Evolutionary conservation across 495 filamentous ascomycete genomes (phyloP), one percentile per base, ranked within the genome.

Genomic region (Penicillium bialowiezense): DNA sequence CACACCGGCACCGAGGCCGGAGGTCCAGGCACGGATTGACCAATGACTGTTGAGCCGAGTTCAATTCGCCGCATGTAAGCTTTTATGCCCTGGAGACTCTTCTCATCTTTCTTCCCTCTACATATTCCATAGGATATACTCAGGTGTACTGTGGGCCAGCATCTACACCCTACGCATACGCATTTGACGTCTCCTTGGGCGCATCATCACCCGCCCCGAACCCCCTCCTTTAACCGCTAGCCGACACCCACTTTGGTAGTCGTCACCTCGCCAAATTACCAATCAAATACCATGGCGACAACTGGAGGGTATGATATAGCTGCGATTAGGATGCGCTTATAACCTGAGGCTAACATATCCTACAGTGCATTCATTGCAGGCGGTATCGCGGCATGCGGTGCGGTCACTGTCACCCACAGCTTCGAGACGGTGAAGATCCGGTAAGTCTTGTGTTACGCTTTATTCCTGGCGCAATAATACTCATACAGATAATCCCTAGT

Each of bases 401-500:
- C 93, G 44, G 95, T 99, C 42, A 97, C 93, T 3, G 92, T 95
- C 38, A 99, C 93, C 32, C 93, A 99, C 69, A 89, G 90, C 51
- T 97, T 97, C 74, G 93, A 99, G 72, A 97, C 93, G 6, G 90
- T 97, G 49, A 99, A 99, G 82, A 99, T 97, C 65, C 89, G 92
- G 88, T 92, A 62, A 44, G 72, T 44, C 9, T 17, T 34, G 48
- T 34, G 10, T 17, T 17, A 17, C 15, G 23, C 21, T 33, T 21
- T 26, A 15, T 12, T 17, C 29, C 31, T 5, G 20, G 26, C 8
- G 26, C 1, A 8, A 31, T 26, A 4, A 23, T 39, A 9, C 45
- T 54, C 17, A 54, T 23, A 31, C 7, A 1, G 3, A 20, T 41
- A 7, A 14, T 26, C 10, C 8, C 12, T 56, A 91, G 89, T 55